These are phyloP conservation scores for Chlorophyllum brunneum DNA, from an alignment of 768 basidiomycete genomes.

Conservation along the genomic window DNA sequence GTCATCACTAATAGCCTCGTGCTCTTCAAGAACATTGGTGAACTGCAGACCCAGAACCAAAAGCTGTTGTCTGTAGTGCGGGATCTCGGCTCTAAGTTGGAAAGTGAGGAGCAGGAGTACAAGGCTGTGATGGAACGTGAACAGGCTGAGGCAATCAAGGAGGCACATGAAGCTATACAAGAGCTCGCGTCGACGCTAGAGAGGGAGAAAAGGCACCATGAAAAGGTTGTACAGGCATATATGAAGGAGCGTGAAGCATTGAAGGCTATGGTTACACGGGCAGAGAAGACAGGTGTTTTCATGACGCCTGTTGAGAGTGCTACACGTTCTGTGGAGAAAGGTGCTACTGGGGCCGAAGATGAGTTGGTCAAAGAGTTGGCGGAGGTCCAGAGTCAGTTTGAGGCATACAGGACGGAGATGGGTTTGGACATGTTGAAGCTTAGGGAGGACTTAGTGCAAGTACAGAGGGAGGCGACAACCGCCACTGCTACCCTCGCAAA, in stretches of 20 bases:
- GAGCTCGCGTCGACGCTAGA: constrained; percentile 77
- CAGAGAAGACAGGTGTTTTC: constrained; percentile 30
- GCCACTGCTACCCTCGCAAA: constrained; percentile 72
- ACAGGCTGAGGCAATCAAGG: constrained; percentile 75
- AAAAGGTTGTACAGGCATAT: constrained; percentile 71
- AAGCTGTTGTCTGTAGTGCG: constrained; percentile 80
- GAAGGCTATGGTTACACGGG: constrained; percentile 64
- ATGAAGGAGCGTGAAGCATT: constrained; percentile 88
- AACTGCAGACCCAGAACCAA: constrained; percentile 90
- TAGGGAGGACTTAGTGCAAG: constrained; percentile 61
- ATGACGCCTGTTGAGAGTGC: constrained; percentile 17
- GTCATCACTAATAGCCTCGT: constrained; percentile 90
- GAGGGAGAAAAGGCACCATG: constrained; percentile 65
- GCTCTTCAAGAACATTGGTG: constrained; percentile 73
- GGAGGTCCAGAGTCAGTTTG: constrained; percentile 77
- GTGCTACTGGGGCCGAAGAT: constrained; percentile 9
- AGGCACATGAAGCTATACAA: constrained; percentile 86
- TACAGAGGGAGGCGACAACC: constrained; percentile 67
- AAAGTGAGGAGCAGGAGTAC: constrained; percentile 78
- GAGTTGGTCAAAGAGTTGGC: constrained; percentile 59
- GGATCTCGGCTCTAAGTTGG: constrained; percentile 81
- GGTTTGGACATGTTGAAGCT: constrained; percentile 69
- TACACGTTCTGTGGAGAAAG: neutral
- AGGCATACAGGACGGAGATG: constrained; percentile 77
- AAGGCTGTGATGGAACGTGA: constrained; percentile 66